Base-by-base conservation (phyloP, 495 filamentous ascomycete species). In the Tuber magnatum region DNA sequence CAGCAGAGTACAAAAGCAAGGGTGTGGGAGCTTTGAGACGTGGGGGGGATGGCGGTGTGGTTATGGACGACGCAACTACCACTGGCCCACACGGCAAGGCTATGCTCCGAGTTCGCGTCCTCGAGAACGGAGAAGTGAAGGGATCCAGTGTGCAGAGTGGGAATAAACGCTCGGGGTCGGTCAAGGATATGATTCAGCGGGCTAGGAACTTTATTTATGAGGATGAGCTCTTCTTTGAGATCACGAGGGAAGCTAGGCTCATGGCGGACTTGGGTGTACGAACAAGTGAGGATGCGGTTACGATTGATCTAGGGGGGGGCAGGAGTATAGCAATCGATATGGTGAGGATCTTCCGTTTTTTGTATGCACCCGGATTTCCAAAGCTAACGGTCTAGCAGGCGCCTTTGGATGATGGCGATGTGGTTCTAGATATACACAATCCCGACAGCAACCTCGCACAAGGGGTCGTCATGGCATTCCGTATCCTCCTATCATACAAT, bases 151-250 rank as follows among this genome's bases (percentile, higher is more conserved):
- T 72, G 61, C 81, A 80, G 71, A 70, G 51, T 43, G 80, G 73
- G 69, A 80, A 73, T 61, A 77, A 74, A 83, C 46, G 82, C 82
- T 73, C 86, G 79, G 77, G 82, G 80, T 39, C 85, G 80, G 70
- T 85, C 39, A 90, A 94, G 76, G 86, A 90, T 48, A 88, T 88
- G 12, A 92, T 98, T 68, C 87, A 91, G 28, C 90, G 93, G 78
- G 93, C 94, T 18, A 90, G 94, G 41, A 91, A 99, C 83, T 93
- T 92, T 73, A 86, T 97, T 2, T 97, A 92, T 81, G 92, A 94
- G 73, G 91, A 97, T 80, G 96, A 99, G 81, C 84, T 99, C n/a
- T 97, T 93, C 86, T 90, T 97, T 77, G 95, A 98, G 83, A 83
- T 99, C 35, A 89, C 90, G 70, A 88, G 92, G 18, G 96, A 99